A percentile compares a stretch with the other conserved stretches of the same genome.
These are phyloP conservation scores for Pseudogymnoascus sp. DNA, from an alignment of 2,329 filamentous ascomycete species.

Conservation along the genomic window DNA sequence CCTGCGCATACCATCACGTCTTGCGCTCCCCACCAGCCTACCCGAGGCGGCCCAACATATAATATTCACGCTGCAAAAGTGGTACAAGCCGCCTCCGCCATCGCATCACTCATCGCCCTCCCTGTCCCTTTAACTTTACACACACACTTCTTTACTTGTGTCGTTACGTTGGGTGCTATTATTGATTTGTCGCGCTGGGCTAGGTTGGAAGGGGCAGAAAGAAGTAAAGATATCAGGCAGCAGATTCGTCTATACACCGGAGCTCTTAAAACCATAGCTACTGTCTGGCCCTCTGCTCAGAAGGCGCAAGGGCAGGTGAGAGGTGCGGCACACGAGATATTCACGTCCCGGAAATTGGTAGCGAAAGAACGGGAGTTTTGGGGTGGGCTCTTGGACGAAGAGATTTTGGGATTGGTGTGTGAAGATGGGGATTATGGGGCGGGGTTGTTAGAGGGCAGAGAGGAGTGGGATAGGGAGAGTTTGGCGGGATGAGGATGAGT, in stretches of 20 bases:
- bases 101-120: slow-evolving; percentile 68
- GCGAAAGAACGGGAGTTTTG: slow-evolving; percentile 24
- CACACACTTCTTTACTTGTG: slow-evolving; percentile 78
- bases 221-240: slow-evolving; percentile 61
- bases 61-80: slow-evolving; percentile 67
- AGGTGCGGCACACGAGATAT: slow-evolving; percentile 71
- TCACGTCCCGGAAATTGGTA: slow-evolving; percentile 24
- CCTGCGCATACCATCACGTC: slow-evolving; percentile 51
- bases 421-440: slow-evolving; percentile 28
- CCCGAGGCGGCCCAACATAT: slow-evolving; percentile 20
- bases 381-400: slow-evolving; percentile 24
- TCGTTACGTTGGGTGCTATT: slow-evolving; percentile 69
- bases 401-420: slow-evolving; percentile 26
- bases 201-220: slow-evolving; percentile 21
- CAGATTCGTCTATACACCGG: slow-evolving; percentile 65
- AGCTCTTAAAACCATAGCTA: slow-evolving; percentile 24
- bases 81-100: slow-evolving; percentile 68
- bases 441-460: slow-evolving; percentile 16
- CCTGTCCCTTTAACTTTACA: slow-evolving; percentile 65
- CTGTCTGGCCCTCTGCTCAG: slow-evolving; percentile 33
- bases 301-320: slow-evolving; percentile 70
- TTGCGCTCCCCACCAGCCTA: slow-evolving; percentile 48
- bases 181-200: slow-evolving; percentile 77
- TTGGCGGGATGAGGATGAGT: background rate
- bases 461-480: background rate